Evolutionary conservation across 1,139 yeast genomes (phyloP), one percentile per base, ranked within the genome.

Genomic region (Kodamaea sp.): DNA sequence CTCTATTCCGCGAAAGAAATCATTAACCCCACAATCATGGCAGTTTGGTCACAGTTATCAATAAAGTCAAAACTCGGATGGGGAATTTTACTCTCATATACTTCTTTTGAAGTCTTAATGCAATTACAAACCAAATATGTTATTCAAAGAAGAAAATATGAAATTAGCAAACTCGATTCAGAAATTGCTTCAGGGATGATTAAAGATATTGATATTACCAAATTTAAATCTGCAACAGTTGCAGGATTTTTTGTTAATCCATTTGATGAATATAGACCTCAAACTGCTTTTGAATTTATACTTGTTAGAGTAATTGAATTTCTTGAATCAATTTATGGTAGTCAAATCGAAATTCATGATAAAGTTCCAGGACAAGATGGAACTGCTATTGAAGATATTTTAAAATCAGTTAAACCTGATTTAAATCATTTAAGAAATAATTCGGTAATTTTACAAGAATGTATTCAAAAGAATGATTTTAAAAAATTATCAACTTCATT

Each of bases 221-320:
- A 59, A 47, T 79, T 69, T 53, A 64, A 62, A 34, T 65, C 78
- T 1, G 72, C 88, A 42, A 73, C 76, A 7, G 73, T 90, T 0
- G 78, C 79, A 8, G 97, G 97, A 6, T 70, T 89, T 56, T 90
- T 78, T 61, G 94, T 87, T 39, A 90, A 90, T 54, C 97, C 97
- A 2, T 90, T 90, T 55, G 76, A 75, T n/a, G 96, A 90, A 55
- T 90, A 90, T 57, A 69, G 97, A 35, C 84, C 90, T 3, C 97
- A 89, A 60, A 88, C 97, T 0, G 73, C 88, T 6, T 85, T 86
- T 57, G 97, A 90, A 63, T 90, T 89, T 60, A 64, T 86, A 27
- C 66, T 77, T 32, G 85, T 89, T 42, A 65, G 96, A 25, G 46
- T 87, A 4, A 60, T 81, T 44, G 96, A 89, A 56, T 57, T 87